Evolutionary conservation across 345 rosid genomes (phyloP).

Genomic region (Boechera stricta): DNA sequence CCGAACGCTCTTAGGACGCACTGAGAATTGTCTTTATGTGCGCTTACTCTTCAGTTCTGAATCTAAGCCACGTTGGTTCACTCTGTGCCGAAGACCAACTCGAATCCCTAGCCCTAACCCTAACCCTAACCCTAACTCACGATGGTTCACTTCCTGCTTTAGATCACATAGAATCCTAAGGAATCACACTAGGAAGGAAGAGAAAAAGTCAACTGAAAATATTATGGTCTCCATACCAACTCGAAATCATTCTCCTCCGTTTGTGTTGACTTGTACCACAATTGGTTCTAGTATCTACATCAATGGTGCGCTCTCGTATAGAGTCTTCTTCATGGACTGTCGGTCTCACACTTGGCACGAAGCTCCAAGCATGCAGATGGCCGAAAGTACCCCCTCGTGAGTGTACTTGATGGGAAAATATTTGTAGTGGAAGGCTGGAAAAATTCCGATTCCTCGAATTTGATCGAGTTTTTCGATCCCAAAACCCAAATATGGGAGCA

Average conservation of each 20-base stretch:
- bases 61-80: background rate
- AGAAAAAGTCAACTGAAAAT: background rate
- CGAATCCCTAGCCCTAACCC: background rate
- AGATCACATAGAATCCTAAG: background rate
- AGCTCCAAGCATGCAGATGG: background rate
- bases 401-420: background rate
- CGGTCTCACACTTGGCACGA: background rate
- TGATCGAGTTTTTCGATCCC: background rate
- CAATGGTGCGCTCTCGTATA: background rate
- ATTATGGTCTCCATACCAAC: background rate
- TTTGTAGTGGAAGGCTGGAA: background rate
- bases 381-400: background rate
- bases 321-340: background rate
- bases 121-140: background rate
- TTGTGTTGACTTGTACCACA: background rate
- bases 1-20: background rate
- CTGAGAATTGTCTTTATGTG: slow-evolving; percentile 13
- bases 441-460: background rate
- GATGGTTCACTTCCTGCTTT: background rate
- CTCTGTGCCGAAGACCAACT: slow-evolving; percentile 3
- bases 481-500: background rate
- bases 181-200: background rate
- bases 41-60: background rate
- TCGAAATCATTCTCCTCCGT: background rate
- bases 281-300: background rate